phyloP scores from a whole-genome alignment of 805 yeast genomes.

The Hanseniaspora valbyensis region DNA sequence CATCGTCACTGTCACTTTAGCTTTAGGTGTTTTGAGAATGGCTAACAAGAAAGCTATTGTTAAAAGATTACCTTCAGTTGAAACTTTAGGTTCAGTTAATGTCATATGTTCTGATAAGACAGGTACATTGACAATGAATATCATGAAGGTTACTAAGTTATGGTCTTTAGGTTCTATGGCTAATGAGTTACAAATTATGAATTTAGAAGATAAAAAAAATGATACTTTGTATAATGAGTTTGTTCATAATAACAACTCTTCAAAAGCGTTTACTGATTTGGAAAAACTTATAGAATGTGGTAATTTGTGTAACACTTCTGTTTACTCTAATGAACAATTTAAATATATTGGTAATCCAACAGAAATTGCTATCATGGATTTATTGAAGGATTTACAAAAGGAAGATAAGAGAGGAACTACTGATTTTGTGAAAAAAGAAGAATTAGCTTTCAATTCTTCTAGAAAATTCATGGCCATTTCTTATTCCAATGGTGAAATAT shows the following conservation, averaged over 20 bases:
- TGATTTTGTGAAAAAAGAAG: constrained; percentile 44
- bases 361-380: constrained; percentile 80
- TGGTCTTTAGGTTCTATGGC: constrained; percentile 61
- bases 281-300: constrained; percentile 50
- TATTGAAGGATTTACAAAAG: constrained; percentile 55
- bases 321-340: constrained; percentile 55
- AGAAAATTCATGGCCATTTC: constrained; percentile 88
- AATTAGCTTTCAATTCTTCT: constrained; percentile 72
- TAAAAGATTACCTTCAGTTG: constrained; percentile 86
- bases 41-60: constrained; percentile 90
- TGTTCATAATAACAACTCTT: constrained; percentile 30
- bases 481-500: constrained; percentile 48
- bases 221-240: constrained; percentile 34
- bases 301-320: constrained; percentile 64
- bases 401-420: constrained; percentile 56
- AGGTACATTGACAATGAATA: constrained; percentile 81
- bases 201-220: constrained; percentile 37
- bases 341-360: constrained; percentile 85
- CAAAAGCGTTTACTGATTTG: constrained; percentile 37
- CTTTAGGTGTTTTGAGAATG: constrained; percentile 93
- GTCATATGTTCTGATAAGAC: constrained; percentile 90
- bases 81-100: constrained; percentile 86
- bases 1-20: constrained; percentile 93
- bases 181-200: constrained; percentile 28
- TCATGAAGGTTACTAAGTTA: constrained; percentile 74